Base-by-base conservation (phyloP, 805 yeast species). In the Candida chauliodis region DNA sequence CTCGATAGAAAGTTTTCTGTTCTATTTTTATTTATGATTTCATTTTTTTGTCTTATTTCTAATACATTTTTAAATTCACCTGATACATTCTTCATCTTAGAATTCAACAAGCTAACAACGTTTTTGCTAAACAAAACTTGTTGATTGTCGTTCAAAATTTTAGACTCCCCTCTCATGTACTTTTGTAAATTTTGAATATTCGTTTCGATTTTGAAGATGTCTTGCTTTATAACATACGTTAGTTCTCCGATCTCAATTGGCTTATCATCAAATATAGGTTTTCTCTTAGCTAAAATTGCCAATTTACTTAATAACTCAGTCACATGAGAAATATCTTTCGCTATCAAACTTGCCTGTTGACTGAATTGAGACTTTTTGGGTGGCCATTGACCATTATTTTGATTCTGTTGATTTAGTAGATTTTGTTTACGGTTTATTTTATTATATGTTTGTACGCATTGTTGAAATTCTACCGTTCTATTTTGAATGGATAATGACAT, bases 241-340 rank as follows among this genome's bases (percentile, higher is more conserved):
- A 93, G 69, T 58, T 93, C 96, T 15, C 90, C 86, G 46, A 93
- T 87, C 55, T 93, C 98, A 11, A 87, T 81, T 1, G 98, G 97
- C 48, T 84, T 81, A 61, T 93, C 99, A 54, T 90, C 96, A 48
- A 93, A 87, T 55, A 91, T 63, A 14, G 96, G 95, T 56, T 89
- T 90, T 50, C 89, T 72, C 58, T 84, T 88, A 3, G 99, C 97
- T 47, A 93, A 62, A 47, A 73, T 68, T 2, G 98, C 96, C 38
- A 93, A 69, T 51, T 88, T 81, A 26, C 84, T 79, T 40, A 93
- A 68, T 49, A 89, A 69, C 37, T 79, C 87, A 5, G 96, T 90
- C 9, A 91, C 87, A 38, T 79, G 81, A 8, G 90, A 83, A 37
- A 93, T 87, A 52, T 93, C 97, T 54, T 79, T 81, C 34, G 98